Percentiles rank a stretch among this genome's conserved stretches.
phyloP scores from a whole-genome alignment of 169 alveolate genomes.

The Plasmodium adleri region DNA sequence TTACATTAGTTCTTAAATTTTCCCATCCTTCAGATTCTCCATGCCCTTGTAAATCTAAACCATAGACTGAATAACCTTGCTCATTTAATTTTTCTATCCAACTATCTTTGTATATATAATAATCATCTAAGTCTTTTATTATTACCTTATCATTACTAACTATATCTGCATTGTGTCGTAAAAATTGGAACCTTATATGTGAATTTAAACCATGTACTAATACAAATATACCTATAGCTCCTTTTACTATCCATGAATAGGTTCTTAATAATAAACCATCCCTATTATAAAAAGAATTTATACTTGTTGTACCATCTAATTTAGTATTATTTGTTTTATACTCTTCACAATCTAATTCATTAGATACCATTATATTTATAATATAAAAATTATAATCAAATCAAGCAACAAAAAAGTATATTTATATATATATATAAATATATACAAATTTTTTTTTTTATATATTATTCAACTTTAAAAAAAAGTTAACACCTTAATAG shows the following conservation, averaged over 20 bases:
- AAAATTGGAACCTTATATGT: slow-evolving; percentile 77
- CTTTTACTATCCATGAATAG: slow-evolving; percentile 19
- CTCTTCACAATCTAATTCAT: too few relatives aligned
- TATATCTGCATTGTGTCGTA: slow-evolving; percentile 72
- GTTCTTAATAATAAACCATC: slow-evolving; percentile 77
- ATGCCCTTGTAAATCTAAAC: slow-evolving; percentile 15
- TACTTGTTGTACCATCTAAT: slow-evolving; percentile 31
- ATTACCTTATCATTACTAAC: slow-evolving; percentile 7
- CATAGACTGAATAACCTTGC: slow-evolving; percentile 5
- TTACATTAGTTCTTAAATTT: not conserved
- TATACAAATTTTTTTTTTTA: too few relatives aligned
- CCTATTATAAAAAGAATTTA: slow-evolving; percentile 76
- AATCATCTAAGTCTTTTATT: slow-evolving; percentile 1
- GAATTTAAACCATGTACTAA: slow-evolving; percentile 78
- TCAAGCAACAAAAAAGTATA: too few relatives aligned
- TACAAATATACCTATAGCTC: slow-evolving; percentile 71
- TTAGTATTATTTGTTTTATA: not conserved
- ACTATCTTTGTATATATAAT: slow-evolving; percentile 1
- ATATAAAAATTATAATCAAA: too few relatives aligned
- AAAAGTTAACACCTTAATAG: too few relatives aligned
- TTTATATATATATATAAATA: too few relatives aligned
- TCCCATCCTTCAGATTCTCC: slow-evolving; percentile 6
- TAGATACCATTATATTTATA: not conserved
- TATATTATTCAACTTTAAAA: too few relatives aligned
- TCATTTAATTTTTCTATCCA: slow-evolving; percentile 4